These are phyloP conservation scores for Phytophthora foliorum DNA, from an alignment of 352 stramenopile species.

Conservation along the genomic window DNA sequence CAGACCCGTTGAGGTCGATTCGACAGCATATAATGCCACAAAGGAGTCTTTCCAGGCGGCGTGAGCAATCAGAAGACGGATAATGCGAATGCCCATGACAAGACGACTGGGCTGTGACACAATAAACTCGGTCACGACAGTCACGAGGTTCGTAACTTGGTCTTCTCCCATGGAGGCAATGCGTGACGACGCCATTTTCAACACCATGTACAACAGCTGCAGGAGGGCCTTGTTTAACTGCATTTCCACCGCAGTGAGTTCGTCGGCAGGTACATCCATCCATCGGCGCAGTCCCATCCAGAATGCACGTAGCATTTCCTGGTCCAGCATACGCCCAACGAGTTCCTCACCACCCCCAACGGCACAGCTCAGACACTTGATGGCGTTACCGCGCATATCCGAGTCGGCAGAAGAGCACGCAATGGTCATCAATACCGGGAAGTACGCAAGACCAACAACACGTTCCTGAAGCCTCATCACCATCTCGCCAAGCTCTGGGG, in stretches of 20 bases:
- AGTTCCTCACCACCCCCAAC: constrained; percentile 67
- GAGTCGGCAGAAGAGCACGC: constrained; percentile 57
- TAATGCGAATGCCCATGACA: constrained; percentile 69
- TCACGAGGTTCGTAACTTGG: constrained; percentile 72
- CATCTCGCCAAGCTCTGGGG: constrained; percentile 53
- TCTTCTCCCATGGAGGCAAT: constrained; percentile 62
- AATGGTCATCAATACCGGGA: constrained; percentile 71
- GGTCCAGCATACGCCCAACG: constrained; percentile 71
- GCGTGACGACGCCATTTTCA: constrained; percentile 68
- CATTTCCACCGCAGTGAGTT: constrained; percentile 40
- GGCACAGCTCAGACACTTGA: constrained; percentile 77
- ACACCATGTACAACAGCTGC: constrained; percentile 72
- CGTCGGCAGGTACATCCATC: constrained; percentile 57
- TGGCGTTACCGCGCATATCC: constrained; percentile 61
- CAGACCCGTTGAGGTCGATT: constrained; percentile 67
- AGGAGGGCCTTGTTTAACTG: constrained; percentile 61
- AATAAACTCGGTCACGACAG: constrained; percentile 77
- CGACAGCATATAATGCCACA: constrained; percentile 68
- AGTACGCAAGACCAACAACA: constrained; percentile 68
- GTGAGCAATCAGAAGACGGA: constrained; percentile 80
- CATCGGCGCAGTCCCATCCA: constrained; percentile 69
- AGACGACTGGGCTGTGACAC: constrained; percentile 61
- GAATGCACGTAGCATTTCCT: constrained; percentile 77
- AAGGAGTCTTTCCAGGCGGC: constrained; percentile 81
- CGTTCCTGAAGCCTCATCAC: constrained; percentile 70